phyloP scores from a whole-genome alignment of 345 rosid genomes.

The Populus simonii region DNA sequence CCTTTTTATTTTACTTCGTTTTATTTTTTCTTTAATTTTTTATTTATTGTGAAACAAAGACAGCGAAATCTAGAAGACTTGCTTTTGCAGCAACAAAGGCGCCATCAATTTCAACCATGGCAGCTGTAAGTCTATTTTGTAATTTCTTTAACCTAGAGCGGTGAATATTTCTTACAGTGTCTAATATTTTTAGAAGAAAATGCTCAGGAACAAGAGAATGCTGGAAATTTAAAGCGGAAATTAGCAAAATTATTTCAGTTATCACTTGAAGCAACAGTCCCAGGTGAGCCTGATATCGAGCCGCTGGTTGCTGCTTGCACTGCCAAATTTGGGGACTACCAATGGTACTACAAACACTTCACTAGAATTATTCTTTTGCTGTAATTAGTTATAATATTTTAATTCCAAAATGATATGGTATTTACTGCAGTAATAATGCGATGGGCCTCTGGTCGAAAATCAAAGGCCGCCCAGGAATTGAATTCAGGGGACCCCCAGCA shows the following conservation, averaged over 20 bases:
- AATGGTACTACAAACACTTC: slow-evolving; percentile 48
- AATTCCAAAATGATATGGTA: background rate
- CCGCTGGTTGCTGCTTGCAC: slow-evolving; percentile 65
- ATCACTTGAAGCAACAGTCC: slow-evolving; percentile 59
- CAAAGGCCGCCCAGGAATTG: slow-evolving; percentile 55
- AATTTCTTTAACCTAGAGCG: background rate
- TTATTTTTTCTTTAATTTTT: background rate
- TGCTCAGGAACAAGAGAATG: slow-evolving; percentile 48
- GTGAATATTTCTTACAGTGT: background rate
- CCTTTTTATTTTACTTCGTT: background rate
- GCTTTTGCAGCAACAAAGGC: slow-evolving; percentile 24
- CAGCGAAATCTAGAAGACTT: slow-evolving; percentile 46
- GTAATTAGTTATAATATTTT: background rate
- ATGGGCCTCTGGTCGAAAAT: slow-evolving; percentile 77
- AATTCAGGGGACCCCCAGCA: slow-evolving; percentile 69
- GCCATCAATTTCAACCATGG: slow-evolving; percentile 55
- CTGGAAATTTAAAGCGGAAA: slow-evolving; percentile 59
- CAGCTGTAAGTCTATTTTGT: slow-evolving; percentile 40
- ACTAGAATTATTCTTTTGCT: background rate
- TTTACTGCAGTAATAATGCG: slow-evolving; percentile 70
- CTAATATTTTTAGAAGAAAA: background rate
- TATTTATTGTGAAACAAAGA: slow-evolving; percentile 43
- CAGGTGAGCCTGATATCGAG: slow-evolving; percentile 56
- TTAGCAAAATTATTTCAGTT: slow-evolving; percentile 57
- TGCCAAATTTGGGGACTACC: slow-evolving; percentile 82